Base-by-base conservation (phyloP, 2,329 filamentous ascomycete species). In the Colletotrichum magnum region DNA sequence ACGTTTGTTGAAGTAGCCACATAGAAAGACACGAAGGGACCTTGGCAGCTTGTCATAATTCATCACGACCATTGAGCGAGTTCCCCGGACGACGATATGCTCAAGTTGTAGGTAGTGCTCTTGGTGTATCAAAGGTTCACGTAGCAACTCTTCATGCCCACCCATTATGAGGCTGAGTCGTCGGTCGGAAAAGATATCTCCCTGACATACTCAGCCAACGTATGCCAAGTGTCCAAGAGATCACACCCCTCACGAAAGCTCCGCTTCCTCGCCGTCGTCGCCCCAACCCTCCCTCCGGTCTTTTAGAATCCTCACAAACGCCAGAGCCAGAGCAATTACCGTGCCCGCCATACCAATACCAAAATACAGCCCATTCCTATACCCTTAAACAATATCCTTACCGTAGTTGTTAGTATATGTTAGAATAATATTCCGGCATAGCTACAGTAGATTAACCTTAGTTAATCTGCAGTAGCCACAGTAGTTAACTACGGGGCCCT, bases 231-330 rank as follows among this genome's bases (percentile, higher is more conserved):
- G 15, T 43, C 3, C 41, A 43, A 15, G 16, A 15, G 41, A 43
- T 43, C 41, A 43, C 15, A 10, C 41, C 15, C 41, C 13, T n/a
- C 41, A 5, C 5, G 13, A 43, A 43, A 43, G 16, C 16, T 7
- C 5, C 13, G 13, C 16, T n/a, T 43, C 41, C 13, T 43, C 41
- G 16, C 13, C 41, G 24, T 57, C 18, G 18, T 59, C 41, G 13
- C 10, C 57, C 57, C 57, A 59, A 4, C 57, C 57, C 24, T 59
- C 57, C 2, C 57, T 15, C 9, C 45, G 39, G 39, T 59, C 57
- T 48, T 41, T 59, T n/a, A 43, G 57, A 15, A 59, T 59, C 18
- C 57, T 32, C 12, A 59, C 45, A 24, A 59, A 59, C 3, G 15
- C 26, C 13, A 59, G 24, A 5, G 57, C 18, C 24, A 59, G 16